phyloP scores from a whole-genome alignment of 805 yeast genomes.

The Danielia oregonensis region DNA sequence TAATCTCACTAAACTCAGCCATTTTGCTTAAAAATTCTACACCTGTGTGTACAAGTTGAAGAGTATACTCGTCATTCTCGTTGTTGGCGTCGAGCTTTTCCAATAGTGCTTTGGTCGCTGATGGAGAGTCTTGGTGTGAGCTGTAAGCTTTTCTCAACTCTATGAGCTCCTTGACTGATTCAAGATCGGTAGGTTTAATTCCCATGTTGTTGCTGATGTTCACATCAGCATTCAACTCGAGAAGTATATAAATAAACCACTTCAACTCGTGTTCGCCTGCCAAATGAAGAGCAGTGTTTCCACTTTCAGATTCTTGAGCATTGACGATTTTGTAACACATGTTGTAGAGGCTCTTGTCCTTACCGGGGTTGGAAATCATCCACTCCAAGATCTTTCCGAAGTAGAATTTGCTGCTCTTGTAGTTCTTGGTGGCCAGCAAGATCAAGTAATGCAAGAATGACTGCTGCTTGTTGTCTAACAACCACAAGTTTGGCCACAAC shows the following conservation, averaged over 20 bases:
- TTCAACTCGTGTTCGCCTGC: slow-evolving; percentile 37
- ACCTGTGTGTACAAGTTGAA: slow-evolving; percentile 33
- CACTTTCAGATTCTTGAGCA: slow-evolving; percentile 32
- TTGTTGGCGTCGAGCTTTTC: slow-evolving; percentile 7
- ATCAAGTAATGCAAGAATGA: slow-evolving; percentile 87
- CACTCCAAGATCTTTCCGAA: slow-evolving; percentile 31
- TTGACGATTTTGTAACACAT: slow-evolving; percentile 24
- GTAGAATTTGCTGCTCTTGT: slow-evolving; percentile 34
- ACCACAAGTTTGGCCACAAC: slow-evolving; percentile 57
- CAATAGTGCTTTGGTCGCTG: slow-evolving; percentile 8
- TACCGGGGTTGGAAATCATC: slow-evolving; percentile 21
- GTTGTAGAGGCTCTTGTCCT: slow-evolving; percentile 13
- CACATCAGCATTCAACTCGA: slow-evolving; percentile 46
- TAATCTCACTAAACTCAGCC: slow-evolving; percentile 10
- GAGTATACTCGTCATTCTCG: slow-evolving; percentile 23
- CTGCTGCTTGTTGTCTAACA: slow-evolving; percentile 59
- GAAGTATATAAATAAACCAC: slow-evolving; percentile 35
- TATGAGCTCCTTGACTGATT: slow-evolving; percentile 49
- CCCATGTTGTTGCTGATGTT: slow-evolving; percentile 80
- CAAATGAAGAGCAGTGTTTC: slow-evolving; percentile 37
- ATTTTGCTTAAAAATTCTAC: slow-evolving; percentile 30
- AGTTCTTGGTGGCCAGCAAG: slow-evolving; percentile 31
- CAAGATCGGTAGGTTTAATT: slow-evolving; percentile 81
- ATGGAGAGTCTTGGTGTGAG: slow-evolving; percentile 8
- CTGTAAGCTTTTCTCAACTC: slow-evolving; percentile 12